Evolutionary conservation across 2,329 filamentous ascomycete species (phyloP).

Genomic region (Truncatella angustata): DNA sequence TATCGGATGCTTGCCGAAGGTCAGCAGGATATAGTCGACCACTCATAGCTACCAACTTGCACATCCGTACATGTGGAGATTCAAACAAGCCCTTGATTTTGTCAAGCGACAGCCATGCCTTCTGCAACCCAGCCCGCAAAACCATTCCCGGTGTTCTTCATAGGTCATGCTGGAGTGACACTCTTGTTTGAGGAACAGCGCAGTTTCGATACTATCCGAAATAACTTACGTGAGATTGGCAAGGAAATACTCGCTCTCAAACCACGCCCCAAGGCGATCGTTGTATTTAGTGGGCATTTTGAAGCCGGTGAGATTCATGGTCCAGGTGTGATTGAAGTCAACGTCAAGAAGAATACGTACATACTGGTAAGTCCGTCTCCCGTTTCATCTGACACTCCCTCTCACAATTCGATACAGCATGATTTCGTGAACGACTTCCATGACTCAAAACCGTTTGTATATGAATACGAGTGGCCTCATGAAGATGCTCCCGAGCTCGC

Average conservation of each 20-base stretch:
- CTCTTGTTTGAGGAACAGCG: constrained; percentile 16
- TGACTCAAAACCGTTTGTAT: constrained; percentile 19
- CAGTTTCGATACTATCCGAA: constrained; percentile 17
- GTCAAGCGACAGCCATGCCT: constrained; percentile 17
- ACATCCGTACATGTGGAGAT: too few species aligned
- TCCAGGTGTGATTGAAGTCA: constrained; percentile 20
- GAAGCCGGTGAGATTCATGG: constrained; percentile 21
- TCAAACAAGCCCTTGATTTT: too few species aligned
- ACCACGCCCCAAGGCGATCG: constrained; percentile 19
- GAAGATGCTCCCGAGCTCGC: constrained; percentile 18
- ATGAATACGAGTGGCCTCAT: constrained; percentile 22
- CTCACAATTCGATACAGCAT: constrained; percentile 12
- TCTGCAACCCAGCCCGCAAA: constrained; percentile 13
- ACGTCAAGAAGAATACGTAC: constrained; percentile 19
- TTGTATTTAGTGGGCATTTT: constrained; percentile 22
- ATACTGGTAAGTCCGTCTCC: constrained; percentile 15
- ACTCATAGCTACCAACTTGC: too few species aligned
- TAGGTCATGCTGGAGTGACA: constrained; percentile 20
- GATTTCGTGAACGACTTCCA: constrained; percentile 23
- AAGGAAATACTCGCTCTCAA: constrained; percentile 18
- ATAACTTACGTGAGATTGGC: constrained; percentile 18
- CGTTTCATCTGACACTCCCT: background rate
- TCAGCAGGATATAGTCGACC: too few species aligned
- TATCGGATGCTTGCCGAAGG: background rate
- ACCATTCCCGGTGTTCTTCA: constrained; percentile 20